phyloP scores from a whole-genome alignment of 768 basidiomycete species.

The Mrakia hoshinonis region DNA sequence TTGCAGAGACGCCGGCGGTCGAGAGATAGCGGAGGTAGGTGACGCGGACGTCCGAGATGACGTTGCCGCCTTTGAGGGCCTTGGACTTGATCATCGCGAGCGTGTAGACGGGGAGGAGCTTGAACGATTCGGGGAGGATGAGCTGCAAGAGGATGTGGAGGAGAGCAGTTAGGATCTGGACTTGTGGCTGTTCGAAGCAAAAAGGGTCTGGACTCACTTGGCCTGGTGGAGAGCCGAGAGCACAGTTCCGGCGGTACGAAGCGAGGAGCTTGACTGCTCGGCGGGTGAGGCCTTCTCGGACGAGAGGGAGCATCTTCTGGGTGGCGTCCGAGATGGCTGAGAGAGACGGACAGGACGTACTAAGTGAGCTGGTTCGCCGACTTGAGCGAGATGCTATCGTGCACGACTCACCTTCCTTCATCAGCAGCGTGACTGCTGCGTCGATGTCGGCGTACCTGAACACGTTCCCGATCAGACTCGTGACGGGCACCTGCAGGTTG shows the following conservation, averaged over 20 bases:
- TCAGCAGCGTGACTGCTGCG: constrained; percentile 60
- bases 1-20: constrained; percentile 57
- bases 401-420: constrained; percentile 58
- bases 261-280: constrained; percentile 69
- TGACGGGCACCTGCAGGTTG: constrained; percentile 76
- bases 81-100: constrained; percentile 79
- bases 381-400: background rate
- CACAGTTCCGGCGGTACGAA: constrained; percentile 82
- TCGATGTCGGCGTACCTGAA: constrained; percentile 87
- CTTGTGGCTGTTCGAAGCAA: too few relatives aligned
- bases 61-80: constrained; percentile 82
- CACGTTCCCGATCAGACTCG: constrained; percentile 76
- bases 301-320: constrained; percentile 56
- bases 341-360: background rate
- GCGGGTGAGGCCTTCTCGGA: constrained; percentile 76
- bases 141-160: constrained; percentile 48
- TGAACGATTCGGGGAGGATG: constrained; percentile 88
- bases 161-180: background rate
- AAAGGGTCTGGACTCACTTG: constrained; percentile 54
- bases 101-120: constrained; percentile 69
- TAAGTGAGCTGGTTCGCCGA: background rate
- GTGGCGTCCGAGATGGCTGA: constrained; percentile 64
- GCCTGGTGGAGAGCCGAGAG: constrained; percentile 61
- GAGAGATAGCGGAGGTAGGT: constrained; percentile 69
- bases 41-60: constrained; percentile 89